Base-by-base conservation (phyloP, 768 basidiomycete genomes). In the Trametopsis cervina region DNA sequence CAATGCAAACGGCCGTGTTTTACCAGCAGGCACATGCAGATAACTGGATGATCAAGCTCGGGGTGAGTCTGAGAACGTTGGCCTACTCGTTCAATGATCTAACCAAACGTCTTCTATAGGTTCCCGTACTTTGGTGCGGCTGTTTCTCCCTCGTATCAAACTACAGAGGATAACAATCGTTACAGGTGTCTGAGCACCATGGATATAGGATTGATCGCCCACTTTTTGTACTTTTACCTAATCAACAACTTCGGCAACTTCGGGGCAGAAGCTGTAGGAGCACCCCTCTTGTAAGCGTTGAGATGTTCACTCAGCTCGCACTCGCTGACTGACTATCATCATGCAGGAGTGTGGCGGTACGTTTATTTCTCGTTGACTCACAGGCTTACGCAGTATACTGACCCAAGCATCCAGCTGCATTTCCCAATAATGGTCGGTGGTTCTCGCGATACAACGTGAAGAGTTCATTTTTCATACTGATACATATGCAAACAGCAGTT, bases 181-280 rank as follows among this genome's bases (percentile, higher is more conserved):
- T 13, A 1, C n/a, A 47, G 46, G 46, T 12, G 37, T 5, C 4
- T 47, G 6, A 37, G 40, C 21, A 47, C 46, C 2, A 23, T 40
- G 9, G 46, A 47, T 24, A 39, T 27, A 25, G 9, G 15, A 4
- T 24, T 40, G 7, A 26, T 47, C 4, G 9, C 23, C 5, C 46
- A 47, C 17, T 3, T 40, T 26, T 3, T 47, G n/a, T 47, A 47
- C 36, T 39, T 4, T 4, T 47, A 47, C 24, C 36, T 47, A 20
- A 24, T 47, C 37, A 13, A 9, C 21, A 40, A 40, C 37, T 47
- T 13, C 18, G 38, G 38, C 2, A 47, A 47, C 21, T 33, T 33
- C 15, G 29, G 29, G 15, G 7, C 29, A 7, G 29, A 7, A 15
- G 15, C 29, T 15, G 29, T 7, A 33, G 29, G 15, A 15, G 29